Evolutionary conservation across 257 asterid genomes (phyloP), one percentile per base, ranked within the genome.

Genomic region (Parsonsia alboflavescens): DNA sequence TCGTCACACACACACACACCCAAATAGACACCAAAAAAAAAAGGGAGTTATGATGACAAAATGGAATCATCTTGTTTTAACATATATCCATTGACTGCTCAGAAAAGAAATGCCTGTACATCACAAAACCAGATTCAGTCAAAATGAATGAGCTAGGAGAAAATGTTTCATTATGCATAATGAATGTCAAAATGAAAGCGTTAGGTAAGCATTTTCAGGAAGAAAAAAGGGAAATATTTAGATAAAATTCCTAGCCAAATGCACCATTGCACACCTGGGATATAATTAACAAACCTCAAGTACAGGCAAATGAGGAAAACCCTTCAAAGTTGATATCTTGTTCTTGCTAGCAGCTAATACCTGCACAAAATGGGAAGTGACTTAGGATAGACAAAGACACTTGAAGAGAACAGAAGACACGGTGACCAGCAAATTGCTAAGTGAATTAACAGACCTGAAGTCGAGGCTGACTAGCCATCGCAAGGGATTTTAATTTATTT

Each of bases 381-480:
- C 30, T 28, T 15, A 6, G 16, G 1, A 16, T 19, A 41, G 49
- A 8, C 7, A 49, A 39, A 36, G 36, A 70, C 62, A 73, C 5
- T n/a, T 54, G 68, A 79, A 22, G 28, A 71, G 26, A 69, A 52
- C 73, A 71, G 76, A 81, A 74, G 17, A 79, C 19, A 81, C 63
- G 46, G 45, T 7, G 8, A 67, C 42, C 63, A 67, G 41, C 48
- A 75, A 58, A 78, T 73, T 26, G 56, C 50, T 73, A 79, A 72
- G 71, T 64, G 71, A 82, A 76, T 36, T 81, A 77, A 85, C 77
- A 62, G 77, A 93, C 99, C 99, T 95, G 99, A 74, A 95, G 81
- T 77, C 96, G 96, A 80, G 99, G 99, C 81, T 95, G 99, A 88
- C 98, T 87, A 21, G 99, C 91, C 99, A 95, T 95, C 77, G 96